These are phyloP conservation scores for Gliomastix tumulicola DNA, from an alignment of 2,329 filamentous ascomycete species.

Conservation along the genomic window DNA sequence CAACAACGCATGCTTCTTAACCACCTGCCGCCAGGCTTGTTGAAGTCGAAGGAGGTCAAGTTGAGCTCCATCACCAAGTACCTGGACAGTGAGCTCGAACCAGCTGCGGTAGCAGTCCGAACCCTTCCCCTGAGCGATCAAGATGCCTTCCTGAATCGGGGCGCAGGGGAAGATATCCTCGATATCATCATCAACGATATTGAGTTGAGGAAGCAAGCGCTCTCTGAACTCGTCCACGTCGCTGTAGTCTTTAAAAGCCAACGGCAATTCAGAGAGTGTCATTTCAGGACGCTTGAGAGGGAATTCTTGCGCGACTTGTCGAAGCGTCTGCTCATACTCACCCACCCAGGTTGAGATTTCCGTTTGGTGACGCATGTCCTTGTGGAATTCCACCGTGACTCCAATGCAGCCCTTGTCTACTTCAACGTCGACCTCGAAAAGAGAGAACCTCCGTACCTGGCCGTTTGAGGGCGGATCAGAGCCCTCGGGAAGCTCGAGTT, in stretches of 20 bases:
- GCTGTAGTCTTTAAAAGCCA: conserved; percentile 9
- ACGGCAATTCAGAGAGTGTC: conserved; percentile 18
- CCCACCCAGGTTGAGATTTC: not conserved
- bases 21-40: conserved; percentile 5
- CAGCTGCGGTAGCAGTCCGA: conserved; percentile 13
- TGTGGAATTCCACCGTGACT: not conserved
- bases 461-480: not conserved
- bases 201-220: not conserved
- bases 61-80: too few species aligned
- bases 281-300: conserved; percentile 1
- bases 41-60: too few species aligned
- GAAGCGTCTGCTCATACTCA: not conserved
- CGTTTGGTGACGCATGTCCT: conserved; percentile 1
- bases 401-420: conserved; percentile 2
- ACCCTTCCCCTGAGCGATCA: conserved; percentile 15
- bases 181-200: conserved; percentile 3
- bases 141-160: conserved; percentile 19
- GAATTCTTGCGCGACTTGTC: conserved; percentile 1
- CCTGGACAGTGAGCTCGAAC: too few species aligned
- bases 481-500: not conserved
- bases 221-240: conserved; percentile 3
- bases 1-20: conserved; percentile 3
- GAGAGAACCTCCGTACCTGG: conserved; percentile 1
- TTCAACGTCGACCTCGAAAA: conserved; percentile 6
- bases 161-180: conserved; percentile 22